Conservation (phyloP, 768 basidiomycete species). For the Hygrocybe coccinea region DNA sequence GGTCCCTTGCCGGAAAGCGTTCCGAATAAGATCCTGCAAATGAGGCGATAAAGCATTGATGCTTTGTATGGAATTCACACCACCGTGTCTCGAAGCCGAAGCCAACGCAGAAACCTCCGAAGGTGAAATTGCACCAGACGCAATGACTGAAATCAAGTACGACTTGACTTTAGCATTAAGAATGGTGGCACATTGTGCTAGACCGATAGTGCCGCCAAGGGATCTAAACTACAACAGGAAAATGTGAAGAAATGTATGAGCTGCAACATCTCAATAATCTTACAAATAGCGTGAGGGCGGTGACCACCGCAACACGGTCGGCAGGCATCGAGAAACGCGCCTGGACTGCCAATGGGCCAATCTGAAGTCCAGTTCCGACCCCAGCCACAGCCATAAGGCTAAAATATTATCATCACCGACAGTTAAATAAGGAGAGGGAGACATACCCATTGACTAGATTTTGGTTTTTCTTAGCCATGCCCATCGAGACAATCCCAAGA, state of each 20-base stretch:
- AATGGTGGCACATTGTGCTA: conserved; percentile 50
- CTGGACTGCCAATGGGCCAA: conserved; percentile 39
- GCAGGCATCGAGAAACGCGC: conserved; percentile 41
- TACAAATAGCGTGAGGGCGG: conserved; percentile 43
- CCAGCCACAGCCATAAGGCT: conserved; percentile 46
- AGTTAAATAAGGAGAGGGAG: not conserved
- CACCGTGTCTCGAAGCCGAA: conserved; percentile 13
- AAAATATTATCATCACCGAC: not conserved
- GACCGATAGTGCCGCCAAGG: conserved; percentile 49
- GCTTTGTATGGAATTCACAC: conserved; percentile 30
- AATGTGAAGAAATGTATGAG: not conserved
- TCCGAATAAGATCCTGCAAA: conserved; percentile 33
- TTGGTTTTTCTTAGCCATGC: conserved; percentile 35
- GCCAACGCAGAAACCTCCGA: conserved; percentile 26
- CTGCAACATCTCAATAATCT: conserved; percentile 15
- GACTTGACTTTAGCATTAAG: conserved; percentile 39
- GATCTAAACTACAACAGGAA: conserved; percentile 40
- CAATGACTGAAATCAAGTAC: conserved; percentile 26
- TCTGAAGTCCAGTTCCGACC: conserved; percentile 38
- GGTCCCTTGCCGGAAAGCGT: conserved; percentile 39
- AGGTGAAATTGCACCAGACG: conserved; percentile 25
- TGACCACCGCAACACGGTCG: conserved; percentile 39
- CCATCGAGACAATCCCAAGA: conserved; percentile 41
- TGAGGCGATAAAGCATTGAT: conserved; percentile 34
- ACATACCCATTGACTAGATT: conserved; percentile 34